Base-by-base conservation (phyloP, 2,329 filamentous ascomycete genomes). In the Penicillium sp. region DNA sequence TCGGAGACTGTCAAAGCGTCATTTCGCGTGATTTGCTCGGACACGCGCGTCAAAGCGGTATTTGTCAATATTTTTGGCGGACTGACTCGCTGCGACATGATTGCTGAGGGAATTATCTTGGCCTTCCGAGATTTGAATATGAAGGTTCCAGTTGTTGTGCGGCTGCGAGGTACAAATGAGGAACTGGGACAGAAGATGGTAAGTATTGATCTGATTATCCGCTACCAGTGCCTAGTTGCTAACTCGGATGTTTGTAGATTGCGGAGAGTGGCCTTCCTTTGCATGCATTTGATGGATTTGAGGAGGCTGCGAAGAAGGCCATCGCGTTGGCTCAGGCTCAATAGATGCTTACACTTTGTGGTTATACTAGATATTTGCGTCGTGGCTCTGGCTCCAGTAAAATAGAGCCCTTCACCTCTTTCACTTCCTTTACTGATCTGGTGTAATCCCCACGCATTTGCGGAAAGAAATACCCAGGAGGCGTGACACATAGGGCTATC, bases 21-120 rank as follows among this genome's bases (percentile, higher is more conserved):
- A 1, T 93, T 95, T 64, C 77, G 82, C 49, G 77, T 90, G 12
- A 81, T 95, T 17, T 72, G 88, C 40, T 73, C 75, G 5, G 88
- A 95, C 59, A 69, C 76, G 2, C 75, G 87, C 28, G 87, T 94
- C 7, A 83, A 80, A 59, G 82, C 85, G 21, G 77, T 85, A 19
- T 84, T 85, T 58, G 82, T 86, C 28, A 86, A 86, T 55, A 85
- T 86, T 56, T 87, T 85, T 56, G 83, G 81, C 8, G 82, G 83
- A 0, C 62, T 88, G 58, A 88, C 84, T 6, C 76, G 84, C 51
- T 86, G 86, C 32, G 85, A 88, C 57, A 89, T 90, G 85, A 90
- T 90, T 65, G 87, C 87, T 0, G 75, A 82, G 50, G 86, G 86
- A 0, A 78, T 91, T 43, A 73, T 90, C 24, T 61, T 87, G 57